A percentile compares a stretch with the other conserved stretches of the same genome.
Evolutionary conservation across 345 rosid genomes (phyloP).

Genomic region (Dipteronia dyeriana): DNA sequence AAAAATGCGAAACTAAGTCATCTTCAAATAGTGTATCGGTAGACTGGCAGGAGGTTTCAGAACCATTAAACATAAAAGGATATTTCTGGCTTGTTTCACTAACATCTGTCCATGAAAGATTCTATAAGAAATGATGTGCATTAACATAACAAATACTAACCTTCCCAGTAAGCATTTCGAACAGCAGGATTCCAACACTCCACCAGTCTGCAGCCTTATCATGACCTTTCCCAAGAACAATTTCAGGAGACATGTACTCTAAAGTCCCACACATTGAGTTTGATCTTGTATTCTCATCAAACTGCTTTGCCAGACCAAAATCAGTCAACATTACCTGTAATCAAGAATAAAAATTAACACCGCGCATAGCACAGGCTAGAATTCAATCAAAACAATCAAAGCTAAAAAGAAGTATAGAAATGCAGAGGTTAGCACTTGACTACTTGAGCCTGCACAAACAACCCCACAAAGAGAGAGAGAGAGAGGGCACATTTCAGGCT

Average conservation of each 20-base stretch:
- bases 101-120: not conserved
- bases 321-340: slow-evolving; percentile 52
- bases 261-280: slow-evolving; percentile 58
- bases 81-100: not conserved
- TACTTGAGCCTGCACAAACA: not conserved
- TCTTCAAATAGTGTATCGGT: not conserved
- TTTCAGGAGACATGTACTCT: slow-evolving; percentile 57
- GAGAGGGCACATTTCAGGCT: not conserved
- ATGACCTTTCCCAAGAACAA: slow-evolving; percentile 48
- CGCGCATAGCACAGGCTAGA: not conserved
- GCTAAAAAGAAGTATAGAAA: slow-evolving; percentile 2
- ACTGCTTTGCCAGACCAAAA: slow-evolving; percentile 54
- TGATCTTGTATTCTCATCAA: slow-evolving; percentile 46
- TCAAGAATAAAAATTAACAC: slow-evolving; percentile 4
- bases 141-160: slow-evolving; percentile 17
- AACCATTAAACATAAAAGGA: not conserved
- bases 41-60: not conserved
- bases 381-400: not conserved
- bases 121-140: not conserved
- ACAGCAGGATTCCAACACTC: slow-evolving; percentile 47
- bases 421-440: not conserved
- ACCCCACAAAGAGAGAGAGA: not conserved
- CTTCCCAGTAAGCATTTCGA: slow-evolving; percentile 53
- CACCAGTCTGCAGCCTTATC: slow-evolving; percentile 57
- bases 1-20: not conserved